Evolutionary conservation across 768 basidiomycete species (phyloP), one percentile per base, ranked within the genome.

Genomic region (Leccinum pellstonianum): DNA sequence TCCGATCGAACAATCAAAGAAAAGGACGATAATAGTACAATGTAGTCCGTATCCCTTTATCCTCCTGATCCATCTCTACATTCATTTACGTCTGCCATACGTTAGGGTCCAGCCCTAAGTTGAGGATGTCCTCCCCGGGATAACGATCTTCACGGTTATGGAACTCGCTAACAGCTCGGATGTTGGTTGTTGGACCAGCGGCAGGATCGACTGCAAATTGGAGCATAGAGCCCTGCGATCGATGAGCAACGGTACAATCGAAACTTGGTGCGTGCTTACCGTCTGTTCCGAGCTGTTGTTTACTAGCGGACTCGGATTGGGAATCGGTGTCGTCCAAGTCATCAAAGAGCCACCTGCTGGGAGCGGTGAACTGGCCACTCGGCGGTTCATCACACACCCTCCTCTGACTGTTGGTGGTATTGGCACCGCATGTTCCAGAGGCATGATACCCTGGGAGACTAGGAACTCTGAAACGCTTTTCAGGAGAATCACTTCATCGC

Each of bases 401-500:
- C 55, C 67, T 49, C 7, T 54, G 23, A 58, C 48, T 33, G 31
- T 11, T 33, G 31, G 27, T 12, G 62, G 61, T 35, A 66, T 51
- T 33, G 31, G 31, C 5, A 33, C 31, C 7, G 65, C 64, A 50
- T 77, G 74, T 1, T 61, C 60, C 27, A 67, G 68, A 0, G 76
- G 62, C 62, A 80, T 75, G 48, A 86, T 85, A 2, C 83, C 81
- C 69, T 84, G 83, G 29, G 77, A 67, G 61, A 77, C 74, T 52
- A 85, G 67, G 58, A 82, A 85, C 43, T 80, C 84, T 83, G 57
- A 31, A 52, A 55, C 19, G 10, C n/a, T 5, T 17, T 2, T 56
- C n/a, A 57, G 52, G 31, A 25, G 17, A 15, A 15, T 8, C 54
- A 4, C 23, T 46, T 41, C 27, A 58, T 37, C 1, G 14, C 6